These are phyloP conservation scores for Naumovozyma baii DNA, from an alignment of 805 yeast genomes.

Conservation along the genomic window DNA sequence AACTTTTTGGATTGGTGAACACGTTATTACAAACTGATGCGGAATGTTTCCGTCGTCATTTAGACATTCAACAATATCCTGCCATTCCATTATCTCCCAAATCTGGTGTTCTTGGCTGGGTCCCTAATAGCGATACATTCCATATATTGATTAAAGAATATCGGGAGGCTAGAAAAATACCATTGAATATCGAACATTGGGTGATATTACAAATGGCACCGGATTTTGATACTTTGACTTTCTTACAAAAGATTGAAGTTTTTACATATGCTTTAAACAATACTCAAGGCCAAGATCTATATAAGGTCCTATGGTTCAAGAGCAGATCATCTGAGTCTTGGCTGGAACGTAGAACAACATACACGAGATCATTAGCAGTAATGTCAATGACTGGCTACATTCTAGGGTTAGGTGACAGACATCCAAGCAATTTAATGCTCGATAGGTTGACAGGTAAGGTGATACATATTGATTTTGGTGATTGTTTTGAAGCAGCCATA, in stretches of 20 bases:
- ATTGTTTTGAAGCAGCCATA: constrained; percentile 97
- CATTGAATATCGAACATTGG: constrained; percentile 86
- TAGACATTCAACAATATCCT: constrained; percentile 83
- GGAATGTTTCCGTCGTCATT: constrained; percentile 91
- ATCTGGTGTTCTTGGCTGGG: constrained; percentile 96
- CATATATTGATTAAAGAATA: constrained; percentile 87
- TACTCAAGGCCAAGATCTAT: constrained; percentile 91
- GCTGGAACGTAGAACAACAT: constrained; percentile 94
- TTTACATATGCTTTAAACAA: constrained; percentile 92
- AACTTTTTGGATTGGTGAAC: constrained; percentile 88
- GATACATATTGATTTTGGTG: constrained; percentile 96
- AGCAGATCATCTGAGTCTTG: constrained; percentile 94
- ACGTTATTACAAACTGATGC: constrained; percentile 82
- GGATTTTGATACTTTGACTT: constrained; percentile 76
- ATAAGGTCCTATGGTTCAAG: constrained; percentile 92
- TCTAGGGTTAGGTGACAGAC: constrained; percentile 93
- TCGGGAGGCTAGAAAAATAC: constrained; percentile 81
- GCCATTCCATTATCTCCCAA: constrained; percentile 95
- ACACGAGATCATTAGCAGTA: constrained; percentile 90
- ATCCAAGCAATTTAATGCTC: constrained; percentile 93
- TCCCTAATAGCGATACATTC: constrained; percentile 93
- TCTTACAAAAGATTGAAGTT: constrained; percentile 89
- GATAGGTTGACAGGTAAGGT: constrained; percentile 92
- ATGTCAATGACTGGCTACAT: constrained; percentile 99
- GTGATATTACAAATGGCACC: constrained; percentile 98